These are phyloP conservation scores for Kuraishia hungarica DNA, from an alignment of 805 yeast species.

Conservation along the genomic window DNA sequence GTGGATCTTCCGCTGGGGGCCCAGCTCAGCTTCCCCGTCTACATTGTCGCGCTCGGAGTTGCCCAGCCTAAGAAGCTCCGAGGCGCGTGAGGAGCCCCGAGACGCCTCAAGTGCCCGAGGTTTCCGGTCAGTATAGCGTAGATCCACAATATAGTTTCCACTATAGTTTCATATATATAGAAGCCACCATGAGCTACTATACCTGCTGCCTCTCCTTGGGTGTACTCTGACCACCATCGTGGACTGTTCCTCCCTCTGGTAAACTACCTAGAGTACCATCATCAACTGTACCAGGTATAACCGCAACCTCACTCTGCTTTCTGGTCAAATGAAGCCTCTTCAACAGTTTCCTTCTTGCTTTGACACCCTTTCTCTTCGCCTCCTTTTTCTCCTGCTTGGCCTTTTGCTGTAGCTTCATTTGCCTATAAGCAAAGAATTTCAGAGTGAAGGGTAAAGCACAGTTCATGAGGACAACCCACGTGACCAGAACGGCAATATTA, in stretches of 20 bases:
- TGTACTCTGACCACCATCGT: background rate
- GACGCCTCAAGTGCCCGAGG: no score
- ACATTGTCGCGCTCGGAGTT: no score
- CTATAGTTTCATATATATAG: no score
- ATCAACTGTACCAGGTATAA: background rate
- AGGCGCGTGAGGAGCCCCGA: no score
- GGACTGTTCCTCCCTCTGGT: background rate
- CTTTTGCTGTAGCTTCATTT: slow-evolving; percentile 14
- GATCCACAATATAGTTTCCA: no score
- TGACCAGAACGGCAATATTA: slow-evolving; percentile 48
- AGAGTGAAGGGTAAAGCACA: slow-evolving; percentile 34
- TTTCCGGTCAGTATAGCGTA: no score
- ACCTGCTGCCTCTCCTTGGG: no score
- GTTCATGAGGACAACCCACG: slow-evolving; percentile 53
- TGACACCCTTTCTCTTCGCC: background rate
- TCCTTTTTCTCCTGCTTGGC: slow-evolving; percentile 4
- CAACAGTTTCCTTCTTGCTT: background rate
- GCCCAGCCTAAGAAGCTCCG: no score
- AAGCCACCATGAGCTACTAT: no score
- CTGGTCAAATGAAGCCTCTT: background rate
- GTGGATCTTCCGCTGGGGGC: no score
- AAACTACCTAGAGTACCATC: background rate
- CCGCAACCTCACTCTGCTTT: background rate
- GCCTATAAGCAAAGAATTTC: slow-evolving; percentile 29
- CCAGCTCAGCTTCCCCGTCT: no score